Conservation (phyloP, 2,329 filamentous ascomycete species). For the Colletotrichum lindemuthianum region DNA sequence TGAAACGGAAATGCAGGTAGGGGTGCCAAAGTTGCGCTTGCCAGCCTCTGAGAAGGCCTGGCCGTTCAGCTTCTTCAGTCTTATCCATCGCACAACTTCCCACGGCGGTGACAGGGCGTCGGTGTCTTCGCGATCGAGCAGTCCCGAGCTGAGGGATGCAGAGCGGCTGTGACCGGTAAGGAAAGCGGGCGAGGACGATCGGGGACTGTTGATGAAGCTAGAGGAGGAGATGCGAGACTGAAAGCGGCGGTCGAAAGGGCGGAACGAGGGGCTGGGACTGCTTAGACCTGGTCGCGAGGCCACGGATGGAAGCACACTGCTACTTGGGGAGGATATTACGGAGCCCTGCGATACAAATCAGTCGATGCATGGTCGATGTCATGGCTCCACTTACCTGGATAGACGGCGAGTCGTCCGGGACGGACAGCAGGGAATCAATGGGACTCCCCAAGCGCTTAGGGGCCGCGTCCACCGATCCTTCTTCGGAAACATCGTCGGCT, state of each 20-base stretch:
- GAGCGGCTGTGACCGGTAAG: slow-evolving; percentile 81
- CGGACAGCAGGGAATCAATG: slow-evolving; percentile 74
- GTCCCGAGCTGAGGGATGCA: slow-evolving; percentile 79
- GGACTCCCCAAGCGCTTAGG: slow-evolving; percentile 72
- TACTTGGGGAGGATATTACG: slow-evolving; percentile 73
- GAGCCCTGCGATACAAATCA: slow-evolving; percentile 60
- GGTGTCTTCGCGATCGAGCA: slow-evolving; percentile 70
- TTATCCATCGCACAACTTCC: slow-evolving; percentile 98
- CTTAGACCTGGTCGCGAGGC: slow-evolving; percentile 72
- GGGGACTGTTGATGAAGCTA: slow-evolving; percentile 64
- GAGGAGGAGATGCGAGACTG: slow-evolving; percentile 83
- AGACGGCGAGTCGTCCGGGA: slow-evolving; percentile 86
- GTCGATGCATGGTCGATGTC: not conserved
- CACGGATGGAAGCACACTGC: slow-evolving; percentile 76
- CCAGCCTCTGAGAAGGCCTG: slow-evolving; percentile 94
- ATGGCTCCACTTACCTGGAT: slow-evolving; percentile 68
- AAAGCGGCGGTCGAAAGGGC: slow-evolving; percentile 95
- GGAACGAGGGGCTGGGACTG: slow-evolving; percentile 83
- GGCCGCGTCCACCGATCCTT: slow-evolving; percentile 63
- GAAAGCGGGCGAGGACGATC: slow-evolving; percentile 82
- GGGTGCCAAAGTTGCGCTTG: slow-evolving; percentile 89
- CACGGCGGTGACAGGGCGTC: slow-evolving; percentile 85
- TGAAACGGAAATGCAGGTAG: slow-evolving; percentile 89
- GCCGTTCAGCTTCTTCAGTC: slow-evolving; percentile 85
- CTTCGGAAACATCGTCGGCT: slow-evolving; percentile 59